Evolutionary conservation across 805 yeast genomes (phyloP).

Genomic region (Candida cerambycidarum): DNA sequence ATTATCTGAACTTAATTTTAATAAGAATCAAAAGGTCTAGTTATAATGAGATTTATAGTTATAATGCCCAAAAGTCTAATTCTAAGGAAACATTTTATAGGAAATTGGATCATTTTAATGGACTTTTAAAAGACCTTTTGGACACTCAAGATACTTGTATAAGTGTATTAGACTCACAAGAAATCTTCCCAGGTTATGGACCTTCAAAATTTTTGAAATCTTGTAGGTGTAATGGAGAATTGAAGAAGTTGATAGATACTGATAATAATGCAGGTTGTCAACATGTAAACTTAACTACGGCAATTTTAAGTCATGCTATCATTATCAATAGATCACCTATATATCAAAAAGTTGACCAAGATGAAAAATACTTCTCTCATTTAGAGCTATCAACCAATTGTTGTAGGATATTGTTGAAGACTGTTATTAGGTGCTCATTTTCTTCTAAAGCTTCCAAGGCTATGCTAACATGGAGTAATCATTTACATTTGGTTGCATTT

Average conservation of each 20-base stretch:
- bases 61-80: slow-evolving; percentile 15
- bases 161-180: neutral
- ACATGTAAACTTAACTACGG: neutral
- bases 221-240: slow-evolving; percentile 5
- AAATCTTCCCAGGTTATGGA: neutral
- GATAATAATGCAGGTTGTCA: neutral
- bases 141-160: slow-evolving; percentile 3
- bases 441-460: slow-evolving; percentile 16
- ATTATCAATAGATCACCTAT: slow-evolving; percentile 30
- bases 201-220: neutral
- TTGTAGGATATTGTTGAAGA: slow-evolving; percentile 26
- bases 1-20: slow-evolving; percentile 9
- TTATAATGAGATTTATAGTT: slow-evolving; percentile 26
- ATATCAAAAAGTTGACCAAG: slow-evolving; percentile 12
- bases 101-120: slow-evolving; percentile 16
- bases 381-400: slow-evolving; percentile 26
- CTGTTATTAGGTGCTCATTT: slow-evolving; percentile 14
- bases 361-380: slow-evolving; percentile 16
- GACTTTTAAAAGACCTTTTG: neutral
- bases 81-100: slow-evolving; percentile 12
- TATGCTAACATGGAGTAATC: slow-evolving; percentile 20
- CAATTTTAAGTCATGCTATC: slow-evolving; percentile 25
- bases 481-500: slow-evolving; percentile 25
- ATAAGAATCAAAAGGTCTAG: slow-evolving; percentile 23
- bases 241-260: neutral